phyloP scores from a whole-genome alignment of 2,329 filamentous ascomycete genomes.

The Lasiodiplodia sp. region DNA sequence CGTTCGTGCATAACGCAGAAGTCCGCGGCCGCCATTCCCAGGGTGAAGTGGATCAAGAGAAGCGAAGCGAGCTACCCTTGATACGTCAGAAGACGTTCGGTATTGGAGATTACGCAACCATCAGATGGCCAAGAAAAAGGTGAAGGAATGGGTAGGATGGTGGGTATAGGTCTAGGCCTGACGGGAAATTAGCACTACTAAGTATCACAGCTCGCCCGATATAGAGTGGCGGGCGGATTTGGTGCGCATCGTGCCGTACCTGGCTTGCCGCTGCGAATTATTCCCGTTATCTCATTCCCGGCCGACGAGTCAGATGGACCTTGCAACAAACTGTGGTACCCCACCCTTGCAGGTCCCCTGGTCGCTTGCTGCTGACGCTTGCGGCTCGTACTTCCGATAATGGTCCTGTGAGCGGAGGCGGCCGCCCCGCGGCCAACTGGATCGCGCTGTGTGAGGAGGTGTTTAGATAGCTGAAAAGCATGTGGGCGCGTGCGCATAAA shows the following conservation, averaged over 20 bases:
- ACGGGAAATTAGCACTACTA: neutral
- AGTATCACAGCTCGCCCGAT: slow-evolving; percentile 2
- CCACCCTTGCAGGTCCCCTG: slow-evolving; percentile 11
- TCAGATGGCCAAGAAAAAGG: neutral
- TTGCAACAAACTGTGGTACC: slow-evolving; percentile 9
- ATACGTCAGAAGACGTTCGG: slow-evolving; percentile 1
- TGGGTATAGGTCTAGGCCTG: neutral
- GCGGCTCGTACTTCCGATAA: slow-evolving; percentile 6
- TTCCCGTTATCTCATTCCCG: slow-evolving; percentile 17
- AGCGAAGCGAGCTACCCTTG: neutral
- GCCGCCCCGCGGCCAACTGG: slow-evolving; percentile 1
- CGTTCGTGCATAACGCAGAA: neutral
- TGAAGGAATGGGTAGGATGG: neutral
- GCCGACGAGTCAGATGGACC: slow-evolving; percentile 11
- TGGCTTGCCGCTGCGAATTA: neutral
- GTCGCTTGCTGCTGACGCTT: slow-evolving; percentile 1
- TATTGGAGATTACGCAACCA: slow-evolving; percentile 14
- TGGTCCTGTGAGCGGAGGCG: neutral
- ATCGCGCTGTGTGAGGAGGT: neutral
- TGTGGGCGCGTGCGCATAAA: neutral
- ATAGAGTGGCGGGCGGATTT: slow-evolving; percentile 5
- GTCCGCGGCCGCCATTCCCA: neutral
- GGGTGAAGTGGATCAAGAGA: neutral
- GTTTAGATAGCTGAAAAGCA: neutral
- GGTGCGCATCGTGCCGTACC: slow-evolving; percentile 14